Percentiles rank a stretch among this genome's conserved stretches.
phyloP scores from a whole-genome alignment of 805 yeast genomes.

The Nakazawaea ambrosiae region DNA sequence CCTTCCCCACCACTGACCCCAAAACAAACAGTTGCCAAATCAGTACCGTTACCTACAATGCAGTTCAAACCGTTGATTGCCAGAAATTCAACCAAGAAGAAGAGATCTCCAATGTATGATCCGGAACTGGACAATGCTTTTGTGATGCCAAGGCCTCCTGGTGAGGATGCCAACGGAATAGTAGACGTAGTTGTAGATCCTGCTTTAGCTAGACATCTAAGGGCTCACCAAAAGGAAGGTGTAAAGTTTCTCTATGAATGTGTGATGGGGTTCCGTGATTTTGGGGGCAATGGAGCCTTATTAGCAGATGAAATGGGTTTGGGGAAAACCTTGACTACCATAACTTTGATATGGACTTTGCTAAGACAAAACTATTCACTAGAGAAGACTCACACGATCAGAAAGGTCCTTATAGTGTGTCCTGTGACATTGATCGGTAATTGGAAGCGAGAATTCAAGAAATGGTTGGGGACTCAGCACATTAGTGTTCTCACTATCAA shows the following conservation, averaged over 20 bases:
- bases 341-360: constrained; percentile 77
- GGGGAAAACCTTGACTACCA: constrained; percentile 85
- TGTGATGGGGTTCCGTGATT: constrained; percentile 58
- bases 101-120: constrained; percentile 31
- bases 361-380: constrained; percentile 53
- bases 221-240: constrained; percentile 87
- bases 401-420: constrained; percentile 72
- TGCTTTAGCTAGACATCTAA: constrained; percentile 37
- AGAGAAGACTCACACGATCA: constrained; percentile 30
- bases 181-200: constrained; percentile 59
- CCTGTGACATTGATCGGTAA: constrained; percentile 86
- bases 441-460: constrained; percentile 83
- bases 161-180: constrained; percentile 16
- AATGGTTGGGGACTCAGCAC: constrained; percentile 72
- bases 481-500: constrained; percentile 61
- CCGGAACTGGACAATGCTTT: constrained; percentile 28
- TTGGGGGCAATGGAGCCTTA: constrained; percentile 60
- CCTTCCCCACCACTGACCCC: not conserved
- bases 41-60: not conserved
- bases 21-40: no score
- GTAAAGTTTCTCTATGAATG: constrained; percentile 77
- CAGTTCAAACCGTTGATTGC: not conserved
- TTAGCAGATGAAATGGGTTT: constrained; percentile 98
- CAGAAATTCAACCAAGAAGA: not conserved
- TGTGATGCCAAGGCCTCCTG: constrained; percentile 29